phyloP scores from a whole-genome alignment of 352 stramenopile genomes.

The Pythium volutum region DNA sequence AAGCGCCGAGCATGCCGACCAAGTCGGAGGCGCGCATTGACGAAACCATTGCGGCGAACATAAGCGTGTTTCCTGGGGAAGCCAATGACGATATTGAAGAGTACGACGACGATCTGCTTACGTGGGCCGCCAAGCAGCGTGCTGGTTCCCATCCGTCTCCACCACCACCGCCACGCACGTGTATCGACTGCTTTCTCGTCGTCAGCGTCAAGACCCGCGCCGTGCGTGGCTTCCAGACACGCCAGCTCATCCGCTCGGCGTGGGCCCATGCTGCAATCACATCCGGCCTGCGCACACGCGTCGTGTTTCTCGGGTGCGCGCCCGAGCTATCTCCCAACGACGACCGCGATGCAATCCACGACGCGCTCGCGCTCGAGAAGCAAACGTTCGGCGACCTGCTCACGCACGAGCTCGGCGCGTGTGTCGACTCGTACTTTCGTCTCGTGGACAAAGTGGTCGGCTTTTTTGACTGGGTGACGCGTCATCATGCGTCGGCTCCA shows the following conservation, averaged over 20 bases:
- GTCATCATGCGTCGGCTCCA: background rate
- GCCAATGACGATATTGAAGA: background rate
- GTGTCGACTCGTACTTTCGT: slow-evolving; percentile 41
- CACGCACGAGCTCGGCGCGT: slow-evolving; percentile 36
- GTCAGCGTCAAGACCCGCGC: slow-evolving; percentile 47
- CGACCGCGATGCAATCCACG: background rate
- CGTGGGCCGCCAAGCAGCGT: background rate
- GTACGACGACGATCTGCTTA: background rate
- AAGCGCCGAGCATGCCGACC: background rate
- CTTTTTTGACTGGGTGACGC: slow-evolving; percentile 23
- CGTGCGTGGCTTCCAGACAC: slow-evolving; percentile 25
- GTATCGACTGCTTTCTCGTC: slow-evolving; percentile 25
- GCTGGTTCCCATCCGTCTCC: background rate
- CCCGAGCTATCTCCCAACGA: background rate
- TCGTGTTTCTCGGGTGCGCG: slow-evolving; percentile 40
- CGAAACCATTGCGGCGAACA: too few species aligned
- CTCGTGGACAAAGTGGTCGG: slow-evolving; percentile 48
- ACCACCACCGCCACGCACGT: background rate
- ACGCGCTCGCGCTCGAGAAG: slow-evolving; percentile 30
- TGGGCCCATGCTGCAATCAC: slow-evolving; percentile 21
- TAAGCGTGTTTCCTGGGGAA: background rate
- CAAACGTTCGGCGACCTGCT: slow-evolving; percentile 42
- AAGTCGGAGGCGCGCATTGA: too few species aligned
- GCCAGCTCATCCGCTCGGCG: slow-evolving; percentile 25
- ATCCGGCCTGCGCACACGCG: slow-evolving; percentile 13